Evolutionary conservation across 805 yeast genomes (phyloP), one percentile per base, ranked within the genome.

Genomic region (Saturnispora gosingensis): DNA sequence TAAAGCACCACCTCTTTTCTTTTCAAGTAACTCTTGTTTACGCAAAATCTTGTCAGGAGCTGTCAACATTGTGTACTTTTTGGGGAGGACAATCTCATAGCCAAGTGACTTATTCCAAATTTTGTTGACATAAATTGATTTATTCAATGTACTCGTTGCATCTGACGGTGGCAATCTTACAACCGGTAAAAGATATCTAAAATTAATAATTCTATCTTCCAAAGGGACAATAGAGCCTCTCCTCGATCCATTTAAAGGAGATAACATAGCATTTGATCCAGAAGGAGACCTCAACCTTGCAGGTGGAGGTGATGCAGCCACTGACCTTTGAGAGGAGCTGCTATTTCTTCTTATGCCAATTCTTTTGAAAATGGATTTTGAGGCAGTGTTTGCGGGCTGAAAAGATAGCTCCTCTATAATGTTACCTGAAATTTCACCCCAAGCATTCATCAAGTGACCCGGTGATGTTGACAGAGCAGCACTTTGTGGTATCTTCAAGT

Each of bases 111-210:
- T 82, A 58, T 81, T 80, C 93, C 93, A 86, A 1, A 81, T 74
- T 55, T 86, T 73, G 62, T 83, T 84, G 35, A 86, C 88, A 63
- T 82, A 85, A 16, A 86, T 77, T 0, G 95, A 88, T 61, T 84
- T 86, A 61, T 85, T 83, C 5, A 80, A 71, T 7, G 78, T 75
- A 3, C 80, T 74, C 35, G 77, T 74, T 2, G 81, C 81, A 61
- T 75, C 74, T 5, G 79, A 74, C 0, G 83, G 83, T 1, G 82
- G 82, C 1, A 78, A 67, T 49, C 82, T 64, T 8, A 77, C 74
- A 66, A 75, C 72, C 2, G 82, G 81, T 34, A 78, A 59, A 42
- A 68, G 65, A 32, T 62, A 59, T 4, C 64, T 61, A 50, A 67
- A 73, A 18, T 68, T 62, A 50, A 69, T 69, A 13, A 76, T 22